Evolutionary conservation across 805 yeast genomes (phyloP).

Genomic region (Candida sphagnicola): DNA sequence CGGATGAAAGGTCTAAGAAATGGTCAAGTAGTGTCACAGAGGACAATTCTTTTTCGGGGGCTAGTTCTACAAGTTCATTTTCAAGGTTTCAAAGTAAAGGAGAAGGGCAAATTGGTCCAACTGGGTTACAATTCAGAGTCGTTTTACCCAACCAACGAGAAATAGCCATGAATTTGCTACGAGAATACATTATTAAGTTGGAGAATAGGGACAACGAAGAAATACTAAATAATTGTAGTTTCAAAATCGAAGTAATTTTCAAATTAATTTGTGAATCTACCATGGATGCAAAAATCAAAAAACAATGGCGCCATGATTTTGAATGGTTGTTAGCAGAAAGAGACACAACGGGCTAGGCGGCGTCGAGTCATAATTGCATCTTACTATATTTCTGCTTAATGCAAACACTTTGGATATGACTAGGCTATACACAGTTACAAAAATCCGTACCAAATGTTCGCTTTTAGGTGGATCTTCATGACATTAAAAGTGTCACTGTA

Average conservation of each 20-base stretch:
- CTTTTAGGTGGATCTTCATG: too few species aligned
- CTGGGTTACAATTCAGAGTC: slow-evolving; percentile 2
- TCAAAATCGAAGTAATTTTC: slow-evolving; percentile 13
- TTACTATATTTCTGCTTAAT: too few species aligned
- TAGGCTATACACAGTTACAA: too few species aligned
- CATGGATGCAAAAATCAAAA: slow-evolving; percentile 14
- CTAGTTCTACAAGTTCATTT: background rate
- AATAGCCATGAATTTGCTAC: slow-evolving; percentile 16
- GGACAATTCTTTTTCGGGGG: background rate
- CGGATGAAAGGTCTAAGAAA: background rate
- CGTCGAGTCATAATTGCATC: too few species aligned
- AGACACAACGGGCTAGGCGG: background rate
- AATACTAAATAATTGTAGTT: slow-evolving; percentile 7
- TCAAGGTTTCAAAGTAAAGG: background rate
- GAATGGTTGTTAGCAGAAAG: slow-evolving; percentile 10
- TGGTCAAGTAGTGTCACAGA: background rate
- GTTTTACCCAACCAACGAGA: slow-evolving; percentile 19
- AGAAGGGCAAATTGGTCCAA: background rate
- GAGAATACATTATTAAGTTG: slow-evolving; percentile 17
- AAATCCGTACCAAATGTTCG: too few species aligned
- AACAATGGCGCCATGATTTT: slow-evolving; percentile 16
- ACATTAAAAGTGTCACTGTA: too few species aligned
- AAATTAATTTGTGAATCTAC: slow-evolving; percentile 15
- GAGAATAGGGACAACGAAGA: slow-evolving; percentile 9
- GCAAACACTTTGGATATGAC: too few species aligned